phyloP scores from a whole-genome alignment of 306 rosid genomes.

The Pterocarpus santalinus region DNA sequence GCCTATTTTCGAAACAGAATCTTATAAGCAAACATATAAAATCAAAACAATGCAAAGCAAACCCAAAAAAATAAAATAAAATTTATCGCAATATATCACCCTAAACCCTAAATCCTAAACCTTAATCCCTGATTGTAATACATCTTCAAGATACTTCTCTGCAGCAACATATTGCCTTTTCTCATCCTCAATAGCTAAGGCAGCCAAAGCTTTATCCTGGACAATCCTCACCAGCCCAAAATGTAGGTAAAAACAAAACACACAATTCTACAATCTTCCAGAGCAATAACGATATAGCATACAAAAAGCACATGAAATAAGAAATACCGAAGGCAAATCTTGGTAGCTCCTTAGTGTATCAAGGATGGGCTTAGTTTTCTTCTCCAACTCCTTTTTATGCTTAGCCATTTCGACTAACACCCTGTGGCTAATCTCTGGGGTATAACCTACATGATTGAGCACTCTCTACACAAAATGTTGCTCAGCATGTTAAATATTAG shows the following conservation, averaged over 20 bases:
- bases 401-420: constrained; percentile 88
- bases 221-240: constrained; percentile 40
- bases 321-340: constrained; percentile 89
- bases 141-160: constrained; percentile 93
- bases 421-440: constrained; percentile 89
- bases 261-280: too few species aligned
- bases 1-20: too few species aligned
- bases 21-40: too few species aligned
- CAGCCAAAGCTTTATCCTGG: constrained; percentile 98
- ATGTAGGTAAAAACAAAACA: constrained; percentile 22
- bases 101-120: too few species aligned
- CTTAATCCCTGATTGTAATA: constrained; percentile 85
- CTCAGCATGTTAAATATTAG: constrained; percentile 11
- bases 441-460: constrained; percentile 83
- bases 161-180: constrained; percentile 92
- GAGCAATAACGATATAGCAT: too few species aligned
- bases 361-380: constrained; percentile 92
- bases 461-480: constrained; percentile 63
- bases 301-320: constrained; percentile 1
- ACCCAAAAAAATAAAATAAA: too few species aligned
- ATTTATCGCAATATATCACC: constrained; percentile 38
- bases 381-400: constrained; percentile 88
- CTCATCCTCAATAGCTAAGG: constrained; percentile 96
- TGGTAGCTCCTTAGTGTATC: constrained; percentile 93
- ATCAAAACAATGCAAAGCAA: too few species aligned